Evolutionary conservation across 768 basidiomycete genomes (phyloP).

Genomic region (Lentinus brumalis): DNA sequence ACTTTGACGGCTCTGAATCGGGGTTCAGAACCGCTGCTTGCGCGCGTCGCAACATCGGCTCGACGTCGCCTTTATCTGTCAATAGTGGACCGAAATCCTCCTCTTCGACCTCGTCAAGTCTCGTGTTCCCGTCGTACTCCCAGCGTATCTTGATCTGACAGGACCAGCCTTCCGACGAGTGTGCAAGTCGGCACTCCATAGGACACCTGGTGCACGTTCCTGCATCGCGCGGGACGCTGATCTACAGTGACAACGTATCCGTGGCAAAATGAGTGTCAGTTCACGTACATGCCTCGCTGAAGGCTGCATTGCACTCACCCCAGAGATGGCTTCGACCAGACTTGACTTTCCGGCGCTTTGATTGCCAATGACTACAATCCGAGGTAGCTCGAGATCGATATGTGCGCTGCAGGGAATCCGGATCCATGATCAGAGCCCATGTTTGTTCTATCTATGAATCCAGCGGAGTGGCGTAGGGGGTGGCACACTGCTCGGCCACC

Average conservation of each 20-base stretch:
- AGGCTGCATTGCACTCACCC: constrained; percentile 37
- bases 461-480: no score
- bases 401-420: constrained; percentile 34
- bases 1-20: constrained; percentile 4
- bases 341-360: constrained; percentile 52
- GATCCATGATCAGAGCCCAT: not conserved
- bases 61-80: constrained; percentile 46
- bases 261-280: not conserved
- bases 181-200: constrained; percentile 38
- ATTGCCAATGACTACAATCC: constrained; percentile 52
- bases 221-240: constrained; percentile 24
- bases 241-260: constrained; percentile 9
- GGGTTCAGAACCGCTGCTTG: constrained; percentile 62
- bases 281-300: not conserved
- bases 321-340: constrained; percentile 53
- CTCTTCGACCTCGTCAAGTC: constrained; percentile 26
- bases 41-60: constrained; percentile 57
- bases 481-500: no score
- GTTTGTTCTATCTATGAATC: not conserved
- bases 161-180: constrained; percentile 21
- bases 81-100: constrained; percentile 45
- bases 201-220: constrained; percentile 51
- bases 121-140: constrained; percentile 39
- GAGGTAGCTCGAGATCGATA: constrained; percentile 49
- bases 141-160: constrained; percentile 46